A percentile compares a stretch with the other conserved stretches of the same genome.
Conservation (phyloP, 306 rosid genomes). For the Trifolium pratense region DNA sequence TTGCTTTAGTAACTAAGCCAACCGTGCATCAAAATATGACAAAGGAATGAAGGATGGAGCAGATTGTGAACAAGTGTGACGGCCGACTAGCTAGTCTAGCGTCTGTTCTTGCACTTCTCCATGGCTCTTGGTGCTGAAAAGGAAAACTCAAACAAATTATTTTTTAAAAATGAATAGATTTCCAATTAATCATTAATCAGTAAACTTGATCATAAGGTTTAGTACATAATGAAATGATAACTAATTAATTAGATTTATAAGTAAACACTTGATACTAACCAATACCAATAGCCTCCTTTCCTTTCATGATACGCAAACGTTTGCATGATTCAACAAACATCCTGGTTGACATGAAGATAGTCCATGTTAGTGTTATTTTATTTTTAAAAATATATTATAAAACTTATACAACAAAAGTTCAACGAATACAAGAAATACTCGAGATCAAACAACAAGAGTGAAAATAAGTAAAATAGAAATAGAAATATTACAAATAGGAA, state of each 20-base stretch:
- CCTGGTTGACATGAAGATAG: slow-evolving; percentile 46
- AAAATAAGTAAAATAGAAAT: no score
- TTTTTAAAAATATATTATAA: no score
- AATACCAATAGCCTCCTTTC: slow-evolving; percentile 88
- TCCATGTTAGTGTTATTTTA: neutral
- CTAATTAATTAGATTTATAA: neutral
- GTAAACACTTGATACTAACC: slow-evolving; percentile 54
- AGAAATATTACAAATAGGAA: no score
- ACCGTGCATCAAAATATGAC: slow-evolving; percentile 22
- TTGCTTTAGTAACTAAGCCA: slow-evolving; percentile 28
- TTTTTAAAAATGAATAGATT: neutral
- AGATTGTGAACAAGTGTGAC: slow-evolving; percentile 41
- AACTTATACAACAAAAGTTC: no score
- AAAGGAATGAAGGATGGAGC: slow-evolving; percentile 52
- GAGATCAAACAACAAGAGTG: no score
- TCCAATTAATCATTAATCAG: neutral
- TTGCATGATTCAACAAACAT: slow-evolving; percentile 97
- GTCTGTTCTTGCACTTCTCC: slow-evolving; percentile 86
- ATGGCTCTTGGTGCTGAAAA: slow-evolving; percentile 87
- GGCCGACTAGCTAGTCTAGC: slow-evolving; percentile 59
- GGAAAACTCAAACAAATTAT: neutral
- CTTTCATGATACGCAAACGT: slow-evolving; percentile 93
- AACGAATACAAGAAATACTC: no score
- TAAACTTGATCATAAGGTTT: neutral
- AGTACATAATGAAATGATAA: neutral